Base-by-base conservation (phyloP, 2,329 filamentous ascomycete species). In the Sphaerostilbella broomeana region DNA sequence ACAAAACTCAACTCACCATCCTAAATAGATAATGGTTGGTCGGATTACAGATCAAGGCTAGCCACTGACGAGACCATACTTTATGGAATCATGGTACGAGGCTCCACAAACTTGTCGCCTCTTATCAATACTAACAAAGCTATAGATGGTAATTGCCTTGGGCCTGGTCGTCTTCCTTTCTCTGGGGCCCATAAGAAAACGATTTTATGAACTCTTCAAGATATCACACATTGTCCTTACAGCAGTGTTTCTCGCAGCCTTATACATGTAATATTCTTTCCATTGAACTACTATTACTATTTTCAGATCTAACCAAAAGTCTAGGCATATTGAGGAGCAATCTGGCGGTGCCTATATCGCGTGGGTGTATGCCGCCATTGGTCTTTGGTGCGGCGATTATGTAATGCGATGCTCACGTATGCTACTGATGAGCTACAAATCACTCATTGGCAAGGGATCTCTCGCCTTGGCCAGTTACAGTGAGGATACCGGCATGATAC, bases 341-440 rank as follows among this genome's bases (percentile, higher is more conserved):
- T 51, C 50, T 35, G 30, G 18, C 18, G 49, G 49, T 17, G 28
- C 36, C 5, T 50, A 50, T n/a, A 30, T 26, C 9, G 39, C 48
- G n/a, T 51, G 48, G 48, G 38, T 36, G 28, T 73, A 65, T 60
- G 57, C 64, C 3, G 66, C 63, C 29, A 54, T 64, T 11, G 51
- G 52, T 6, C 53, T 72, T 25, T 73, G 70, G 70, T 36, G 55
- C 11, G 51, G 62, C 5, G 70, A 73, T 37, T 63, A 69, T 7
- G 17, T 66, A 11, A 41, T 69, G 5, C 67, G 72, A 4, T 31
- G 65, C 12, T 35, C 58, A 3, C 64, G 69, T 9, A 54, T 60
- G 24, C n/a, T 58, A 3, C 50, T 51, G 27, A 56, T 60, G 48
- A 64, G 64, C 49, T 41, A 49, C 27, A 47, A 40, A 13, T 31